These are phyloP conservation scores for Debaryomyces sp. DNA, from an alignment of 1,139 yeast genomes.

Conservation along the genomic window DNA sequence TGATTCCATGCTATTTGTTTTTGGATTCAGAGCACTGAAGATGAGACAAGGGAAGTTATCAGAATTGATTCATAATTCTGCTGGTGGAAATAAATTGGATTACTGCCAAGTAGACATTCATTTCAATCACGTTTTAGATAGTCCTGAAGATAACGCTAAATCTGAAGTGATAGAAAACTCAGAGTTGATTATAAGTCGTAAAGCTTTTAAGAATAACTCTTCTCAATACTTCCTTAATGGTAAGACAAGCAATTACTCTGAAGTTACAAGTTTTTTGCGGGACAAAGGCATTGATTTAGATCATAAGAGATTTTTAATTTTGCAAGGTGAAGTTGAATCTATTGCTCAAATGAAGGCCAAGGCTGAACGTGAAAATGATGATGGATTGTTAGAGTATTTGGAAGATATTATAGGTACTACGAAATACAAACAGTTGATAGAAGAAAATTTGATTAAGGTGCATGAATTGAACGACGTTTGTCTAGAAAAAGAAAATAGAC, in stretches of 20 bases:
- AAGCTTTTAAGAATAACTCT: slow-evolving; percentile 73
- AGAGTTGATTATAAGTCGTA: slow-evolving; percentile 72
- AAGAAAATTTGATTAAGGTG: slow-evolving; percentile 58
- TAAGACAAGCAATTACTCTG: slow-evolving; percentile 69
- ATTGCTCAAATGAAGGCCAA: slow-evolving; percentile 99
- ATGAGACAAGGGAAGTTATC: slow-evolving; percentile 95
- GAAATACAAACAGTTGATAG: slow-evolving; percentile 75
- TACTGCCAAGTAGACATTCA: slow-evolving; percentile 94
- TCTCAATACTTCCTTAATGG: slow-evolving; percentile 81
- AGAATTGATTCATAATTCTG: slow-evolving; percentile 89
- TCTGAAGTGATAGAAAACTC: slow-evolving; percentile 53
- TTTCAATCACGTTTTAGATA: slow-evolving; percentile 77
- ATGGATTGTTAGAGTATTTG: slow-evolving; percentile 88
- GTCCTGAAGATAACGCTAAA: slow-evolving; percentile 39
- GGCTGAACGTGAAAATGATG: slow-evolving; percentile 90
- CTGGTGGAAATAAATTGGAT: slow-evolving; percentile 57
- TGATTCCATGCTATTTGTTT: slow-evolving; percentile 92
- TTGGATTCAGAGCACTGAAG: slow-evolving; percentile 94
- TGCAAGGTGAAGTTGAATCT: slow-evolving; percentile 98
- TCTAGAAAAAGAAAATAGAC: slow-evolving; percentile 77
- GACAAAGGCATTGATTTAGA: slow-evolving; percentile 93
- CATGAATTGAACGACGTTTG: slow-evolving; percentile 79
- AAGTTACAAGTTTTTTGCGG: slow-evolving; percentile 73
- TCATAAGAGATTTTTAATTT: slow-evolving; percentile 88
- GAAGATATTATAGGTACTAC: slow-evolving; percentile 98